A percentile compares a stretch with the other conserved stretches of the same genome.
Conservation (phyloP, 192 early-diverging fungal species). For the Gigaspora rosea region DNA sequence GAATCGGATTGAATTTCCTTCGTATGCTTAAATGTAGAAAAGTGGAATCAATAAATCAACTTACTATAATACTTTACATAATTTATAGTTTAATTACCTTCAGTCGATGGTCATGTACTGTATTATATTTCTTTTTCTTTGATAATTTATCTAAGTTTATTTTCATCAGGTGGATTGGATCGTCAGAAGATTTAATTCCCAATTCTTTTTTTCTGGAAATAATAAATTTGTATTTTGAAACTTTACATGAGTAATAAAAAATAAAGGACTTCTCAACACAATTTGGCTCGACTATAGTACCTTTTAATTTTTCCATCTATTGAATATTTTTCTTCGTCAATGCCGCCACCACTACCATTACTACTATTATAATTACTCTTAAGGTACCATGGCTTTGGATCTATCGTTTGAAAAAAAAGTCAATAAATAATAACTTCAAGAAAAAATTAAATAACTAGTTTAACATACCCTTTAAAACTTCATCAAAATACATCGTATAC, state of each 20-base stretch:
- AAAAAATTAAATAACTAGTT: too few relatives aligned
- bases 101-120: neutral
- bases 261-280: neutral
- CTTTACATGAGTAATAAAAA: neutral
- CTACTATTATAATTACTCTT: neutral
- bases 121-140: conserved; percentile 19
- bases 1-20: conserved; percentile 2
- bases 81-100: neutral
- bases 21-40: neutral
- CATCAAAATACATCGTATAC: conserved; percentile 69
- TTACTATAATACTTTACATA: neutral
- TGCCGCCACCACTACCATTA: too few relatives aligned
- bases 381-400: conserved; percentile 15
- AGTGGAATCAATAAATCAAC: neutral
- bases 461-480: conserved; percentile 40
- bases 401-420: neutral
- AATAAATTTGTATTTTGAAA: neutral
- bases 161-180: conserved; percentile 43
- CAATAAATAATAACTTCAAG: neutral
- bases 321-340: neutral
- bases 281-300: neutral
- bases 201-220: conserved; percentile 20
- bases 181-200: conserved; percentile 38
- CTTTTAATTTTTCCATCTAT: neutral
- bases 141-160: conserved; percentile 30